Base-by-base conservation (phyloP, 257 asterid genomes). In the Thymus mandschuricus region DNA sequence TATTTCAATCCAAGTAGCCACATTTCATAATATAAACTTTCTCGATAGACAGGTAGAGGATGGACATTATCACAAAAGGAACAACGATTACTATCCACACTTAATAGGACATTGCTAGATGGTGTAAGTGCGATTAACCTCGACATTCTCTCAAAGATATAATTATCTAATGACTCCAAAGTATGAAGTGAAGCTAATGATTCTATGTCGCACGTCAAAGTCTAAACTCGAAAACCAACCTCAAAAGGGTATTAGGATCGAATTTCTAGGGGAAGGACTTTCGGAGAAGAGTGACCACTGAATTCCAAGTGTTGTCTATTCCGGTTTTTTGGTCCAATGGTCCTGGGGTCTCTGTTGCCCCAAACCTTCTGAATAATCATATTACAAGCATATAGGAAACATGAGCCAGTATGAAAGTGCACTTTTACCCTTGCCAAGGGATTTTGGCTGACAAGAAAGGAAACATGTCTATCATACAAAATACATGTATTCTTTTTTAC, bases 401-500 rank as follows among this genome's bases (percentile, higher is more conserved):
- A 52, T 12, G 54, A 75, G 48, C 49, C 3, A 62, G 38, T 30
- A 10, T 40, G 2, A 3, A 66, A 54, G 49, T 8, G 43, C 58
- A 60, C 51, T 56, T 43, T 51, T 65, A 41, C 64, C 35, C 10
- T 21, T 11, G 44, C 12, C 59, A 6, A 48, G 61, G 64, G 44
- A 67, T 50, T 5, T 61, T 56, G 52, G 60, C 31, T 68, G 38
- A 58, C 41, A 12, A 3, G 7, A 63, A 8, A 70, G 58, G 48
- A 61, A 64, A 63, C 41, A 13, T 41, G 63, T 49, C 29, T 77
- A 10, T n/a, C 15, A 55, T n/a, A 43, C 38, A 31, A 63, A 33
- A 68, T 72, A 45, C 28, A 46, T 57, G 62, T 31, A 60, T 51
- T 59, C 12, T 31, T 50, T 66, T 54, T 71, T 29, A 70, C 5